phyloP scores from a whole-genome alignment of 1,139 yeast species.

The Zygoascus sp. region DNA sequence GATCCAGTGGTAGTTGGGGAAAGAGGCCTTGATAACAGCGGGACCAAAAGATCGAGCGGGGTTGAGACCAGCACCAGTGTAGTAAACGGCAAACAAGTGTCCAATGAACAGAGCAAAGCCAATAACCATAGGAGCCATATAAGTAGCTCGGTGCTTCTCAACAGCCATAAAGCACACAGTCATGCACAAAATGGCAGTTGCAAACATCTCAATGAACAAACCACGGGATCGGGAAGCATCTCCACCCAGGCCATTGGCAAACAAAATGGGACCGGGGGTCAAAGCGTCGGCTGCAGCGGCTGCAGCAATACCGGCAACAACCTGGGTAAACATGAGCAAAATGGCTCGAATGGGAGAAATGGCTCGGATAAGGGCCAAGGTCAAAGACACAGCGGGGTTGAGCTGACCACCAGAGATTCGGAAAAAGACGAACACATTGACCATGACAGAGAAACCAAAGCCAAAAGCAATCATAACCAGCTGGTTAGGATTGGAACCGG shows the following conservation, averaged over 20 bases:
- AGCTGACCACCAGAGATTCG: slow-evolving; percentile 86
- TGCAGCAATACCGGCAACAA: slow-evolving; percentile 87
- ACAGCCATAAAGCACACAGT: slow-evolving; percentile 83
- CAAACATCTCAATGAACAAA: slow-evolving; percentile 77
- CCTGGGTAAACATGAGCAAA: slow-evolving; percentile 61
- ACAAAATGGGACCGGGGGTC: slow-evolving; percentile 77
- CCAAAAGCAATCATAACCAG: slow-evolving; percentile 80
- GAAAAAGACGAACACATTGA: slow-evolving; percentile 67
- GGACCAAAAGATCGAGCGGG: slow-evolving; percentile 93
- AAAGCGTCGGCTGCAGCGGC: slow-evolving; percentile 85
- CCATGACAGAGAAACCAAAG: slow-evolving; percentile 82
- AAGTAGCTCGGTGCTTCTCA: slow-evolving; percentile 72
- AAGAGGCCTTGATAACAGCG: slow-evolving; percentile 60
- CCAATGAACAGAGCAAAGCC: slow-evolving; percentile 80
- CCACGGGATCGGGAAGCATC: slow-evolving; percentile 73
- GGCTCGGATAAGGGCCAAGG: slow-evolving; percentile 67
- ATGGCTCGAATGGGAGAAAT: slow-evolving; percentile 68
- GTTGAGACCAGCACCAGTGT: slow-evolving; percentile 89
- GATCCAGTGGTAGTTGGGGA: slow-evolving; percentile 86
- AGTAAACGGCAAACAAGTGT: slow-evolving; percentile 76
- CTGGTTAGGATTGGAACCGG: slow-evolving; percentile 59
- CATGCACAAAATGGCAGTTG: slow-evolving; percentile 65
- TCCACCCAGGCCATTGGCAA: slow-evolving; percentile 69
- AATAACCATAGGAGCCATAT: slow-evolving; percentile 77
- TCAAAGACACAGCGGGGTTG: slow-evolving; percentile 82